Evolutionary conservation across 1,284 basidiomycete genomes (phyloP).

Genomic region (Puccinia coronata): DNA sequence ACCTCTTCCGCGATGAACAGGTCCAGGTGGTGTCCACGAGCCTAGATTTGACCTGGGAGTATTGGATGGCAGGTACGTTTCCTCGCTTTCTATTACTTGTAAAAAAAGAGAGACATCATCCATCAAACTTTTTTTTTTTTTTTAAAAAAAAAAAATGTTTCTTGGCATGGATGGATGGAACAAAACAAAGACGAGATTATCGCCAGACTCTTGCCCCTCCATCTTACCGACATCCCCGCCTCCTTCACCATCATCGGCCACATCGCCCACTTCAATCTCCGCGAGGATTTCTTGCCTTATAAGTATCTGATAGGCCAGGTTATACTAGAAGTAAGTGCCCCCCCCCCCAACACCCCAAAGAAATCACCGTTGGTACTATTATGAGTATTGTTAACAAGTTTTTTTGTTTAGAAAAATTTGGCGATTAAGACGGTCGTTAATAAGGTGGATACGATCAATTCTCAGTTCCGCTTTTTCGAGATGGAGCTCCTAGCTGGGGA

Average conservation of each 20-base stretch:
- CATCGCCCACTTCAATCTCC: conserved; percentile 85
- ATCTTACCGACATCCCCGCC: conserved; percentile 76
- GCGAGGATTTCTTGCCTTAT: conserved; percentile 85
- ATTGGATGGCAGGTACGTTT: conserved; percentile 37
- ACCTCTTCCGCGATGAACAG: neutral
- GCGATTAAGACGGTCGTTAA: conserved; percentile 87
- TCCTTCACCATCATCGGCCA: conserved; percentile 89
- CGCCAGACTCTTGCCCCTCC: conserved; percentile 73
- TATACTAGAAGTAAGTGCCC: conserved; percentile 74
- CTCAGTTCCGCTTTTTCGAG: conserved; percentile 85
- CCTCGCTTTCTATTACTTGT: neutral
- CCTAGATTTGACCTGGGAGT: conserved; percentile 32
- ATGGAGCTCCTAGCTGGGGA: conserved; percentile 97
- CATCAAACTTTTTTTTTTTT: neutral
- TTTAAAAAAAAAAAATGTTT: neutral
- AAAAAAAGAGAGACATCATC: too few relatives aligned
- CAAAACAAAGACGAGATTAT: conserved; percentile 74
- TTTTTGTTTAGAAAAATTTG: conserved; percentile 78
- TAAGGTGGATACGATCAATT: conserved; percentile 85
- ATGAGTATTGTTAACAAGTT: too few relatives aligned
- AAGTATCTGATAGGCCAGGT: conserved; percentile 87
- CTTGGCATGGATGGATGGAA: too few relatives aligned
- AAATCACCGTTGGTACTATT: too few relatives aligned
- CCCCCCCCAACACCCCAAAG: conserved; percentile 8
- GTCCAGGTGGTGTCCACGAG: neutral